A percentile compares a stretch with the other conserved stretches of the same genome.
These are phyloP conservation scores for Nyssa sinensis DNA, from an alignment of 148 eudicot species.

Conservation along the genomic window DNA sequence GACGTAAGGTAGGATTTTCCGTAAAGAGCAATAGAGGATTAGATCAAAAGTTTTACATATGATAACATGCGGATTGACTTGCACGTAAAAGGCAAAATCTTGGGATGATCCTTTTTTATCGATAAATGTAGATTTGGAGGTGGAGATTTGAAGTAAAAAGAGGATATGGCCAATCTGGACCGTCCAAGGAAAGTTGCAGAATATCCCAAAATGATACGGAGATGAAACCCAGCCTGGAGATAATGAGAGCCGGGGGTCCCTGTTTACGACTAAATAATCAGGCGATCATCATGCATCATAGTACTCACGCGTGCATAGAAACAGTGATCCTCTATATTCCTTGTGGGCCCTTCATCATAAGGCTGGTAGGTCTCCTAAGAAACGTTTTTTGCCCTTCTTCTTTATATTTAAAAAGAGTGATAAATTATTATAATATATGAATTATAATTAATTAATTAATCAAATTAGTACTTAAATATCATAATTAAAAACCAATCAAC, in stretches of 20 bases:
- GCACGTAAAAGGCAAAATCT: constrained; percentile 8
- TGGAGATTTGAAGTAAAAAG: too few species aligned
- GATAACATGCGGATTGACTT: constrained; percentile 17
- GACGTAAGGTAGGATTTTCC: too few species aligned
- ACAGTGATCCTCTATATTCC: constrained; percentile 9
- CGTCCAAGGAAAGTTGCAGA: too few species aligned
- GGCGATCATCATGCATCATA: constrained; percentile 24
- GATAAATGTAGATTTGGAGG: too few species aligned
- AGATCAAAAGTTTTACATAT: constrained; percentile 14
- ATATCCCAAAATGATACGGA: too few species aligned
- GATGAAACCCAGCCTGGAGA: neutral
- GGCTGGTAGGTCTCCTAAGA: neutral
- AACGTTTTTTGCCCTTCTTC: neutral
- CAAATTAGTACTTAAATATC: too few species aligned
- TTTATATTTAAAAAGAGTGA: too few species aligned
- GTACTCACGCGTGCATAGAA: constrained; percentile 22
- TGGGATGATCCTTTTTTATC: neutral
- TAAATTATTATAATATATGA: too few species aligned
- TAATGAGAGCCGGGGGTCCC: neutral
- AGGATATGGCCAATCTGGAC: too few species aligned
- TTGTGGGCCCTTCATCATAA: constrained; percentile 16
- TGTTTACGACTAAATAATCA: constrained; percentile 12
- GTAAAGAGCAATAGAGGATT: constrained; percentile 1
- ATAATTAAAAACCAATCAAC: too few species aligned
- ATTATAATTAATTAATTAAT: too few species aligned